These are phyloP conservation scores for Podaxis sp. DNA, from an alignment of 768 basidiomycete genomes.

Conservation along the genomic window DNA sequence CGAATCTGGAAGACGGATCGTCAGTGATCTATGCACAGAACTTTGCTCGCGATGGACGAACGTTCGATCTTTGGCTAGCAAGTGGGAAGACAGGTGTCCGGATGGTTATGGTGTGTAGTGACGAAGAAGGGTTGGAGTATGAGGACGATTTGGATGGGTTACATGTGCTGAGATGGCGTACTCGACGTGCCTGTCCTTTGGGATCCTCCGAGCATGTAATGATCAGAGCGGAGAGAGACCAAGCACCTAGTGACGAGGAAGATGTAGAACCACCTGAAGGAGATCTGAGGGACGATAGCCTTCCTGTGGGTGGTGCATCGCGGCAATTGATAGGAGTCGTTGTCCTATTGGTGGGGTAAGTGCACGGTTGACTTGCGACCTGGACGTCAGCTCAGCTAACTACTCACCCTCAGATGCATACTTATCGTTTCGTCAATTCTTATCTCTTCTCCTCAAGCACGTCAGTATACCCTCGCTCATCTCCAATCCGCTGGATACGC, in stretches of 20 bases:
- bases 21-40: not conserved
- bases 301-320: slow-evolving; percentile 16
- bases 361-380: not conserved
- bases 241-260: not conserved
- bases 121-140: slow-evolving; percentile 15
- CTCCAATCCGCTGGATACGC: slow-evolving; percentile 15
- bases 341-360: slow-evolving; percentile 22
- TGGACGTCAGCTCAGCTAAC: not conserved
- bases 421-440: slow-evolving; percentile 16
- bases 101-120: slow-evolving; percentile 11
- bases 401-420: slow-evolving; percentile 9
- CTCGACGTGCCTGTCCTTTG: slow-evolving; percentile 24
- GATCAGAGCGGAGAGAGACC: slow-evolving; percentile 9
- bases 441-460: slow-evolving; percentile 21
- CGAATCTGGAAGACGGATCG: not conserved
- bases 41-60: not conserved
- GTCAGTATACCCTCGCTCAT: slow-evolving; percentile 20
- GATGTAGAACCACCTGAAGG: slow-evolving; percentile 16
- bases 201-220: not conserved
- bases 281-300: slow-evolving; percentile 19
- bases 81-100: not conserved
- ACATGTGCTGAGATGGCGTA: slow-evolving; percentile 22
- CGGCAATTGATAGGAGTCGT: slow-evolving; percentile 22
- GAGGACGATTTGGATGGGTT: slow-evolving; percentile 14
- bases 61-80: not conserved